Evolutionary conservation across 2,329 filamentous ascomycete genomes (phyloP).

Genomic region (Pyrenochaeta sp.): DNA sequence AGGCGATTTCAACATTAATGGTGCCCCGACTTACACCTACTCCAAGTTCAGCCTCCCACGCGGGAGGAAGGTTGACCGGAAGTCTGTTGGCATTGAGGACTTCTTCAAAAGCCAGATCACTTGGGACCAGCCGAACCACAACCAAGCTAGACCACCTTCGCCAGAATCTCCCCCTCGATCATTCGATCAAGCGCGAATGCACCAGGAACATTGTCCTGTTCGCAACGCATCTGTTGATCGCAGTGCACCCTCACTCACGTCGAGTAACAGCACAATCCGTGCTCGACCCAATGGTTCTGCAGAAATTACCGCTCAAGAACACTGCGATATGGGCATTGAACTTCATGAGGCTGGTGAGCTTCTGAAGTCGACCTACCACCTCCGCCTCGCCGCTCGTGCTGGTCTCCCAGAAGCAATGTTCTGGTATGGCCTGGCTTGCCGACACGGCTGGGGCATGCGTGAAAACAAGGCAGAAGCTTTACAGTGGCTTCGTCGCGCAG

Average conservation of each 20-base stretch:
- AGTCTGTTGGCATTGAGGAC: slow-evolving; percentile 48
- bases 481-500: slow-evolving; percentile 89
- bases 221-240: slow-evolving; percentile 30
- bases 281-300: slow-evolving; percentile 57
- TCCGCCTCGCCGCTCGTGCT: slow-evolving; percentile 85
- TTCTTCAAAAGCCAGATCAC: slow-evolving; percentile 62
- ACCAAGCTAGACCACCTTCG: slow-evolving; percentile 44
- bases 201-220: slow-evolving; percentile 15
- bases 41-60: slow-evolving; percentile 85
- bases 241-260: slow-evolving; percentile 46
- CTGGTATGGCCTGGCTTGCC: slow-evolving; percentile 90
- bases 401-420: slow-evolving; percentile 95
- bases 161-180: slow-evolving; percentile 52
- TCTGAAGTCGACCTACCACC: slow-evolving; percentile 94
- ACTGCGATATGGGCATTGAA: slow-evolving; percentile 88
- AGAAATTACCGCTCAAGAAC: slow-evolving; percentile 84
- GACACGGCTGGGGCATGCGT: slow-evolving; percentile 98
- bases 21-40: slow-evolving; percentile 81
- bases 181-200: slow-evolving; percentile 36
- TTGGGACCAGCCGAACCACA: slow-evolving; percentile 64
- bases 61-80: slow-evolving; percentile 78
- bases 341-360: slow-evolving; percentile 87
- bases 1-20: slow-evolving; percentile 58
- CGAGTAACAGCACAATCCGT: slow-evolving; percentile 56
- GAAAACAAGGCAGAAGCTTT: slow-evolving; percentile 90